Conservation (phyloP, 805 yeast genomes). For the Saturnispora gosingensis region DNA sequence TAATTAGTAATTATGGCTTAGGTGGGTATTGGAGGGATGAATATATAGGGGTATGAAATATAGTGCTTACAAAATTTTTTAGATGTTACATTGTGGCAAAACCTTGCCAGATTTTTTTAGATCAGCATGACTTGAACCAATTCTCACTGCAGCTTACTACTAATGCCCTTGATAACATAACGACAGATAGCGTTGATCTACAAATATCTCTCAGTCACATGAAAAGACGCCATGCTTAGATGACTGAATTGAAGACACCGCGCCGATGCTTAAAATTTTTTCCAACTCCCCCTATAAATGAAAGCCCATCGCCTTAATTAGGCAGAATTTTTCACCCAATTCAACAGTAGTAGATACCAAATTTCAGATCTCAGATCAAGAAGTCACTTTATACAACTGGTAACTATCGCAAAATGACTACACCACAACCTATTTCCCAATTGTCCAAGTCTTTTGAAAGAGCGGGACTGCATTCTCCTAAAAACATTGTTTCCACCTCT, state of each 20-base stretch:
- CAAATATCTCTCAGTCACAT: not conserved
- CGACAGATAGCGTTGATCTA: not conserved
- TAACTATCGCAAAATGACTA: constrained; percentile 36
- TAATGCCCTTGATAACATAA: no score
- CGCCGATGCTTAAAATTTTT: not conserved
- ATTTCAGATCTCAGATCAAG: not conserved
- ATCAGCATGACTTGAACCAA: no score
- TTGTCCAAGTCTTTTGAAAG: constrained; percentile 46
- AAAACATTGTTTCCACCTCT: constrained; percentile 53
- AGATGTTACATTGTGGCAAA: not conserved
- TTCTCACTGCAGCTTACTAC: no score
- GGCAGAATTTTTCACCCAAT: not conserved
- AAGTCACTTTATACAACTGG: not conserved
- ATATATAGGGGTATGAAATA: not conserved
- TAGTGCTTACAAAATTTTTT: not conserved
- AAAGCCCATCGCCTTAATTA: not conserved
- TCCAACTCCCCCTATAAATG: not conserved
- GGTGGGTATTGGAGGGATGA: not conserved
- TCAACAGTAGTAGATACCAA: not conserved
- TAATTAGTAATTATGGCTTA: not conserved
- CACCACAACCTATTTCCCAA: constrained; percentile 56
- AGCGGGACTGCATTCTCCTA: constrained; percentile 32
- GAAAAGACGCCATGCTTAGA: not conserved
- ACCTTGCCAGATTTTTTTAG: not conserved
- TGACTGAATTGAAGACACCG: not conserved